A percentile compares a stretch with the other conserved stretches of the same genome.
Evolutionary conservation across 768 basidiomycete species (phyloP).

Genomic region (Amylocystis lapponica): DNA sequence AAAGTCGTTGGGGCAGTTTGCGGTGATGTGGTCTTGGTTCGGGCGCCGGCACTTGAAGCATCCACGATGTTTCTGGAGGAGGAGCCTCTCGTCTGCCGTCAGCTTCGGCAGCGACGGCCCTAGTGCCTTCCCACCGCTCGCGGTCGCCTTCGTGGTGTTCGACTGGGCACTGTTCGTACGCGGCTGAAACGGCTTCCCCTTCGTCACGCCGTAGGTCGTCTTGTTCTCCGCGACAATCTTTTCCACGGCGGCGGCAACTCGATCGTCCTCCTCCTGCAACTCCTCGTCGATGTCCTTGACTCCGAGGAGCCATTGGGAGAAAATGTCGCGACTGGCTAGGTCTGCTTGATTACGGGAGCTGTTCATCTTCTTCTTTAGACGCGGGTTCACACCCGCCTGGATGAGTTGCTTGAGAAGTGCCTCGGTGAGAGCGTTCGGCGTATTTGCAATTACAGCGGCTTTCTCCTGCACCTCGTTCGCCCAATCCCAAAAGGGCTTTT

Average conservation of each 20-base stretch:
- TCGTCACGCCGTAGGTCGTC: background rate
- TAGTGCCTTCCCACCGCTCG: too few relatives aligned
- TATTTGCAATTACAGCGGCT: background rate
- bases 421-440: background rate
- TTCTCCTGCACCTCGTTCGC: too few relatives aligned
- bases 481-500: too few relatives aligned
- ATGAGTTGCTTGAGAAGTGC: background rate
- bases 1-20: background rate
- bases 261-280: too few relatives aligned
- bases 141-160: too few relatives aligned
- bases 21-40: background rate
- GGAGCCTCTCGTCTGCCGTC: background rate
- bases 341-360: background rate
- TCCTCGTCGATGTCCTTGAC: background rate
- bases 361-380: background rate
- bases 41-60: conserved; percentile 6
- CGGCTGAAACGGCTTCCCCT: background rate
- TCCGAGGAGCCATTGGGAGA: too few relatives aligned
- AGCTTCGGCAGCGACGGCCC: background rate
- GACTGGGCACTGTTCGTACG: background rate
- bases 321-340: too few relatives aligned
- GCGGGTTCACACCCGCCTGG: background rate
- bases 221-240: background rate
- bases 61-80: conserved; percentile 3
- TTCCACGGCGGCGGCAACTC: background rate